These are phyloP conservation scores for Akanthomyces dipterigenus DNA, from an alignment of 2,329 filamentous ascomycete species.

Conservation along the genomic window DNA sequence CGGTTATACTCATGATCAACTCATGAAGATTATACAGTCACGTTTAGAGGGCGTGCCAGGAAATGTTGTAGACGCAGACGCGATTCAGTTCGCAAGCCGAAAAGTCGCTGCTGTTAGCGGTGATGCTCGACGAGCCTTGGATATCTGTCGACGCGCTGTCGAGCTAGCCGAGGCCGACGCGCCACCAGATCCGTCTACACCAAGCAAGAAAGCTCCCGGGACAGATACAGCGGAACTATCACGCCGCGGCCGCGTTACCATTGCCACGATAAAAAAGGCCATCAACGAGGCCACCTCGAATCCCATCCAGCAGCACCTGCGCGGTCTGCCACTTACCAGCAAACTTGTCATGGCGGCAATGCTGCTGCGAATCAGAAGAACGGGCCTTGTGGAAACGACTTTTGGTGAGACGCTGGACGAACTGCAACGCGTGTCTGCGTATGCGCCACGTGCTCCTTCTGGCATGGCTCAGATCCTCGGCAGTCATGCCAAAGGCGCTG, in stretches of 20 bases:
- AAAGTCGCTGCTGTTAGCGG: conserved; percentile 97
- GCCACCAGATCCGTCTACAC: conserved; percentile 46
- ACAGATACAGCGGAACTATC: conserved; percentile 20
- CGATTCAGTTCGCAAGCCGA: conserved; percentile 89
- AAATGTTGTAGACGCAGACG: conserved; percentile 85
- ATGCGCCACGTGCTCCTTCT: conserved; percentile 28
- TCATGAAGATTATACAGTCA: conserved; percentile 97
- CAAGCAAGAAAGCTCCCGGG: conserved; percentile 45
- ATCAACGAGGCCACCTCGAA: conserved; percentile 94
- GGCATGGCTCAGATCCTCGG: conserved; percentile 31
- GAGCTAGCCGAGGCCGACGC: conserved; percentile 81
- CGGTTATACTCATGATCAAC: conserved; percentile 92
- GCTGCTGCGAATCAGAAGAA: conserved; percentile 69
- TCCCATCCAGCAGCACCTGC: conserved; percentile 82
- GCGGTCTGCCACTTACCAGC: conserved; percentile 69
- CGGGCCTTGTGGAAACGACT: conserved; percentile 78
- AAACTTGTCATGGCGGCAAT: conserved; percentile 84
- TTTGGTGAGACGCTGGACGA: conserved; percentile 89
- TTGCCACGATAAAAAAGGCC: conserved; percentile 85
- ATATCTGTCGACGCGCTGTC: conserved; percentile 91
- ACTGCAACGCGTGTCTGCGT: conserved; percentile 32
- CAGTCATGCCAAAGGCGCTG: conserved; percentile 21
- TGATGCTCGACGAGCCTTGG: conserved; percentile 83
- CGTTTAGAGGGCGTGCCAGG: conserved; percentile 82
- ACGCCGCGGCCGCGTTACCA: conserved; percentile 63